Base-by-base conservation (phyloP, 2,329 filamentous ascomycete genomes). In the Lasiodiplodia citricola region DNA sequence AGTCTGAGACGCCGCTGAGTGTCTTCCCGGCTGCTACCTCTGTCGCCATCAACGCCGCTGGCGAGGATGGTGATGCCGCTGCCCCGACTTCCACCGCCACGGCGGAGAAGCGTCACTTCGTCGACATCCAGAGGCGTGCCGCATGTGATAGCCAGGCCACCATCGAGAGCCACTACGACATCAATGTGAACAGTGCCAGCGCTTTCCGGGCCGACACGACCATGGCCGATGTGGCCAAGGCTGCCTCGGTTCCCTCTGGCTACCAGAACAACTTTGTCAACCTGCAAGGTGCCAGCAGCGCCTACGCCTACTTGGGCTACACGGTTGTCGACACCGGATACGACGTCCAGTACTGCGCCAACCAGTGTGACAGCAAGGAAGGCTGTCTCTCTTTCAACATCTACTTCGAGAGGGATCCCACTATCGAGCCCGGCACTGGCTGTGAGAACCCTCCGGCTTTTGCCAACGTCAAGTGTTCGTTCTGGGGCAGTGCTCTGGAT, bases 401-500 rank as follows among this genome's bases (percentile, higher is more conserved):
- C 66, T 74, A 70, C 63, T 73, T 70, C 52, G 72, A 73, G 52
- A 70, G 72, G 37, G 60, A 68, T n/a, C 73, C 72, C 1, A 50
- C 31, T 13, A 4, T 70, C 8, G 62, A 70, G 2, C 72, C 72
- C 6, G 68, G 66, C 6, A 4, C 28, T 8, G 58, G 66, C 3
- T 75, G 74, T 65, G 21, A 64, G 2, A 70, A 75, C 28, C 72
- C 74, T n/a, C 0, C 16, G 21, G 37, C 31, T 50, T 71, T 71
- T 13, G 73, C 72, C 18, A 25, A 73, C n/a, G 76, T 77, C 70
- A 77, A 76, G 64, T 78, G 77, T 55, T 73, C 73, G 14, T 72
- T 76, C 57, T 77, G 72, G 73, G 72, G 73, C 44, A 74, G 74
- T 38, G 71, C 72, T 13, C 73, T 78, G 23, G 70, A 56, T 28